Evolutionary conservation across 192 early-diverging fungal species (phyloP).

Genomic region (Entomortierella lignicola): DNA sequence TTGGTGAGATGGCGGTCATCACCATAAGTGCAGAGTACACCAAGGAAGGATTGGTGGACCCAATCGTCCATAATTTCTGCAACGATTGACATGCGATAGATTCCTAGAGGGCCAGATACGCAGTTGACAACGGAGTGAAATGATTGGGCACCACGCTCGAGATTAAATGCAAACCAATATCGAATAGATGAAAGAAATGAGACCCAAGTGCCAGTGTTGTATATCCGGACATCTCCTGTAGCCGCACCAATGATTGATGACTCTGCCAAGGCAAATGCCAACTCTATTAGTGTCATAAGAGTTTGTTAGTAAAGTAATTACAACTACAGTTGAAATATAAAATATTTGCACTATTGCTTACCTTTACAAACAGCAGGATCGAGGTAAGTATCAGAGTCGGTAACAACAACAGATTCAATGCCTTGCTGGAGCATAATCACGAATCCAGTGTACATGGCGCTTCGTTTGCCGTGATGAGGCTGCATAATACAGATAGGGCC

Average conservation of each 20-base stretch:
- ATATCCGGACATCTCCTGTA: slow-evolving; percentile 62
- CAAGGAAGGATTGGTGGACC: slow-evolving; percentile 66
- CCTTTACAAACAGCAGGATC: slow-evolving; percentile 58
- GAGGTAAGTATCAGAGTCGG: slow-evolving; percentile 72
- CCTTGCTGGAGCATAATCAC: slow-evolving; percentile 52
- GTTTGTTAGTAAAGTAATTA: no score
- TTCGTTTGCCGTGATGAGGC: slow-evolving; percentile 63
- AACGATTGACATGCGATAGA: slow-evolving; percentile 64
- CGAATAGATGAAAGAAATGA: slow-evolving; percentile 71
- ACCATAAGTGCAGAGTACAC: slow-evolving; percentile 71
- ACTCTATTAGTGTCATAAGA: no score
- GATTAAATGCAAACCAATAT: slow-evolving; percentile 76
- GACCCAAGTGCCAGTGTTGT: slow-evolving; percentile 63
- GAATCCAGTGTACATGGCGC: slow-evolving; percentile 68
- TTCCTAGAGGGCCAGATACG: slow-evolving; percentile 73
- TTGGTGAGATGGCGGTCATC: slow-evolving; percentile 75
- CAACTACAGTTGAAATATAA: no score
- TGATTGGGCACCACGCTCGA: slow-evolving; percentile 71
- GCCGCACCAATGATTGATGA: slow-evolving; percentile 66
- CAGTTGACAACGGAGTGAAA: slow-evolving; percentile 69
- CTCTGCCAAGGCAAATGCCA: slow-evolving; percentile 62
- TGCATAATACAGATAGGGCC: slow-evolving; percentile 59
- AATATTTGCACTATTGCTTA: neutral
- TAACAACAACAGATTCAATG: slow-evolving; percentile 65
- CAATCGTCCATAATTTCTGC: slow-evolving; percentile 65